Conservation (phyloP, 2,329 filamentous ascomycete genomes). For the Aspergillus pseudoterreus region DNA sequence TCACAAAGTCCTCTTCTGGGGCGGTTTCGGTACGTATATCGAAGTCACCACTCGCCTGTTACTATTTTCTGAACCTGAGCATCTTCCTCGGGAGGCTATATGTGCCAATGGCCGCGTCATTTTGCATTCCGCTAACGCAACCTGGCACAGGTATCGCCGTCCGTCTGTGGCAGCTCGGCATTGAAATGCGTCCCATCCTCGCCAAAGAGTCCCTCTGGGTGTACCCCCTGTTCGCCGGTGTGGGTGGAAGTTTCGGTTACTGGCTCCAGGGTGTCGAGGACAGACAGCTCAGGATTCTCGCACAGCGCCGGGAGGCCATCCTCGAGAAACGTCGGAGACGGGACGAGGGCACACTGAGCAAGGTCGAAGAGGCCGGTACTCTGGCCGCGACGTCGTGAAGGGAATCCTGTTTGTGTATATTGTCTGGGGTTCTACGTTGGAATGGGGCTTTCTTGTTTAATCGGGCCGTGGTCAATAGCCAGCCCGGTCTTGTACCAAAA, state of each 20-base stretch:
- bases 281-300: constrained; percentile 71
- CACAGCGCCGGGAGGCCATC: constrained; percentile 73
- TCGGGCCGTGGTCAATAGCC: background rate
- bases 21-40: constrained; percentile 73
- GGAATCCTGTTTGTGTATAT: background rate
- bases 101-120: background rate
- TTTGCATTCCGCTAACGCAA: background rate
- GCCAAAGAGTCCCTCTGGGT: constrained; percentile 79
- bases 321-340: constrained; percentile 86
- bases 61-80: background rate
- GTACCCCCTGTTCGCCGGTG: constrained; percentile 82
- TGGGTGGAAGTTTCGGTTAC: constrained; percentile 91
- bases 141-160: constrained; percentile 70
- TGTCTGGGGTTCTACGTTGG: background rate
- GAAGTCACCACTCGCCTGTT: background rate
- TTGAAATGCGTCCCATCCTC: constrained; percentile 97
- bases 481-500: background rate
- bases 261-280: constrained; percentile 91
- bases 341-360: constrained; percentile 53
- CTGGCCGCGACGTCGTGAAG: constrained; percentile 36
- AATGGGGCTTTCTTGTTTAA: background rate
- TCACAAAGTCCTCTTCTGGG: constrained; percentile 52
- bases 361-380: constrained; percentile 30
- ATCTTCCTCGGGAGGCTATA: background rate
- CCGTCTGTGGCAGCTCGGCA: constrained; percentile 93